Base-by-base conservation (phyloP, 1,139 yeast species). In the Kodamaea sp. region DNA sequence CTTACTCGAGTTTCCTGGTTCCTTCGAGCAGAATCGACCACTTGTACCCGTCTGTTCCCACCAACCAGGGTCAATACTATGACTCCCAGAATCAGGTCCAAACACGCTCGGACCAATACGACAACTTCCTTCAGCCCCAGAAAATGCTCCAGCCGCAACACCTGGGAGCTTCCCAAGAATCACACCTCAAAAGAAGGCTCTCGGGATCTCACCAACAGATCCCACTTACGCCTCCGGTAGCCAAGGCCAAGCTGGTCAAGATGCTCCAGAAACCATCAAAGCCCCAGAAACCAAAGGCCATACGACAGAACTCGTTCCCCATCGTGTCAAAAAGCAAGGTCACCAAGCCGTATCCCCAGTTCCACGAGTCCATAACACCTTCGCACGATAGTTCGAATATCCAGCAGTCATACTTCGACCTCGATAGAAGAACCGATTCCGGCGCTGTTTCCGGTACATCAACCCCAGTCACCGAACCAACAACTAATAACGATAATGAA, bases 241-340 rank as follows among this genome's bases (percentile, higher is more conserved):
- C 34, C 24, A 35, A 32, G 20, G 29, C 38, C 16, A 37, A 37
- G 20, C 22, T 24, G 10, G 31, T 18, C 26, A 36, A 39, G 21
- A 28, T 12, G 15, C 29, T 31, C 8, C 35, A 16, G 22, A 33
- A 31, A 13, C 34, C 40, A 12, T 26, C 28, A 10, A 38, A 32
- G 25, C 44, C 44, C 10, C 36, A 36, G 21, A 38, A 32, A 27
- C 44, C 44, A 8, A 38, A 36, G 21, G 20, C 40, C 12, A 26
- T 41, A 24, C 42, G 44, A 29, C 44, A 41, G 27, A 41, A 39
- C 32, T 41, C 44, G 29, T 39, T 39, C 15, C 44, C 44, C 2
- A 12, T 37, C 21, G 23, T 32, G 12, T 16, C 24, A 28, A 24
- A 31, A 24, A 30, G 31, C 29, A 35, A 35, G 12, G 32, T 35